Percentiles rank a stretch among this genome's conserved stretches.
These are phyloP conservation scores for Pleurostoma richardsiae DNA, from an alignment of 2,329 filamentous ascomycete genomes.

Conservation along the genomic window DNA sequence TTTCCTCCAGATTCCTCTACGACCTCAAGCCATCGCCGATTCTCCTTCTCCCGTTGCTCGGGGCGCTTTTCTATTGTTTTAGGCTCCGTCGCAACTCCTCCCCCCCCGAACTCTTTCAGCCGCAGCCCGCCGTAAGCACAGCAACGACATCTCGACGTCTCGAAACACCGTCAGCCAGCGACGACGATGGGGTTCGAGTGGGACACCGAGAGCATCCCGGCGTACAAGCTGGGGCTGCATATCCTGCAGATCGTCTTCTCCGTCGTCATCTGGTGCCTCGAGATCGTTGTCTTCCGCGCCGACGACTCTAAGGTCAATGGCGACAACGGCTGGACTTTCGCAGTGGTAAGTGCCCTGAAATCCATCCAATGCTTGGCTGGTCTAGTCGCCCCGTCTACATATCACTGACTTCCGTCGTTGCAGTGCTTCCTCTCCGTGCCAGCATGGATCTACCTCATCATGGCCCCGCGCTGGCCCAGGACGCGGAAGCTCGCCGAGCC, in stretches of 20 bases:
- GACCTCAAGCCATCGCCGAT: not conserved
- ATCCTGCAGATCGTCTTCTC: conserved; percentile 47
- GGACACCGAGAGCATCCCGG: conserved; percentile 48
- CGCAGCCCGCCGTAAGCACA: not conserved
- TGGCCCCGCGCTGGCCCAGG: conserved; percentile 59
- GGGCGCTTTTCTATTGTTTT: not conserved
- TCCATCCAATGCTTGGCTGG: not conserved
- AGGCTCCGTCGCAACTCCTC: not conserved
- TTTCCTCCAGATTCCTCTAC: not conserved
- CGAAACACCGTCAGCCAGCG: not conserved
- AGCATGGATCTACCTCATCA: conserved; percentile 59
- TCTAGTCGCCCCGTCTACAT: not conserved
- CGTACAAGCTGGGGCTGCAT: conserved; percentile 54
- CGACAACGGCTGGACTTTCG: conserved; percentile 60
- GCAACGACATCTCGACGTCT: not conserved
- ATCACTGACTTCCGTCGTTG: conserved; percentile 5
- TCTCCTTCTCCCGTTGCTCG: not conserved
- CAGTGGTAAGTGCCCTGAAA: conserved; percentile 42
- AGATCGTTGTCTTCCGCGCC: conserved; percentile 53
- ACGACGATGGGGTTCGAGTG: conserved; percentile 43
- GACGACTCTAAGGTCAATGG: conserved; percentile 45
- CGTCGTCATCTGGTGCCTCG: conserved; percentile 52
- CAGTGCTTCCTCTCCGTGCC: conserved; percentile 62
- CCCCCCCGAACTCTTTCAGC: not conserved
- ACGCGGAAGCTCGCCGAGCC: conserved; percentile 58